Percentiles rank a stretch among this genome's conserved stretches.
phyloP scores from a whole-genome alignment of 2,329 filamentous ascomycete genomes.

The Fusarium austroafricanum region DNA sequence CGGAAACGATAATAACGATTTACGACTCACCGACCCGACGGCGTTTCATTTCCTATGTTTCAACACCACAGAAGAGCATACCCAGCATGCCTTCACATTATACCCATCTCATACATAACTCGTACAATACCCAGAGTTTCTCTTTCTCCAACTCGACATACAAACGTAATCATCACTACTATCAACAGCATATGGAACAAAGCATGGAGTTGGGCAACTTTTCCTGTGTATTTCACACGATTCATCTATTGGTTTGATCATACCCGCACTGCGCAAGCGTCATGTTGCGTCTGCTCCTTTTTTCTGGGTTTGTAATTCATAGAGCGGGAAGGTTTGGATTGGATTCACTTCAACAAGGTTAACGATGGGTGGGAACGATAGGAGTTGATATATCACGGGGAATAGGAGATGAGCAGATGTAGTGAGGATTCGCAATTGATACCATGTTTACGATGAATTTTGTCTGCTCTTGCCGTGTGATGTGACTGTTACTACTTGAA shows the following conservation, averaged over 20 bases:
- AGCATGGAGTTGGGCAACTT: constrained; percentile 45
- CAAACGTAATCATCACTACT: constrained; percentile 28
- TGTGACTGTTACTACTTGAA: neutral
- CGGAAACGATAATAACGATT: constrained; percentile 32
- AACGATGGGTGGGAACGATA: constrained; percentile 12
- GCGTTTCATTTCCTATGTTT: constrained; percentile 37
- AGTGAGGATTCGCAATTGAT: constrained; percentile 42
- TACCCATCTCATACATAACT: constrained; percentile 27
- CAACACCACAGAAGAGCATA: constrained; percentile 38
- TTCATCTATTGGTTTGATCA: constrained; percentile 33
- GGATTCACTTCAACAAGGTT: constrained; percentile 20
- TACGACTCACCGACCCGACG: constrained; percentile 38
- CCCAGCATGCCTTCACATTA: constrained; percentile 34
- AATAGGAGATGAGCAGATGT: constrained; percentile 28
- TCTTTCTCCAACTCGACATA: constrained; percentile 7
- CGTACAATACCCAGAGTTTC: constrained; percentile 5
- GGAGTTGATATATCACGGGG: constrained; percentile 22
- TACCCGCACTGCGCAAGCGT: constrained; percentile 28
- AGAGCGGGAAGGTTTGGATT: constrained; percentile 19
- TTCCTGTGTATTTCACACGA: constrained; percentile 32
- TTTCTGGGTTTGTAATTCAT: constrained; percentile 4
- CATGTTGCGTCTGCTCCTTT: constrained; percentile 11
- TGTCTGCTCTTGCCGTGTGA: neutral
- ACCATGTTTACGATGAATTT: constrained; percentile 33
- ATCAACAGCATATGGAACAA: constrained; percentile 41